These are phyloP conservation scores for Arthrinium phaeospermum DNA, from an alignment of 2,329 filamentous ascomycete genomes.

Conservation along the genomic window DNA sequence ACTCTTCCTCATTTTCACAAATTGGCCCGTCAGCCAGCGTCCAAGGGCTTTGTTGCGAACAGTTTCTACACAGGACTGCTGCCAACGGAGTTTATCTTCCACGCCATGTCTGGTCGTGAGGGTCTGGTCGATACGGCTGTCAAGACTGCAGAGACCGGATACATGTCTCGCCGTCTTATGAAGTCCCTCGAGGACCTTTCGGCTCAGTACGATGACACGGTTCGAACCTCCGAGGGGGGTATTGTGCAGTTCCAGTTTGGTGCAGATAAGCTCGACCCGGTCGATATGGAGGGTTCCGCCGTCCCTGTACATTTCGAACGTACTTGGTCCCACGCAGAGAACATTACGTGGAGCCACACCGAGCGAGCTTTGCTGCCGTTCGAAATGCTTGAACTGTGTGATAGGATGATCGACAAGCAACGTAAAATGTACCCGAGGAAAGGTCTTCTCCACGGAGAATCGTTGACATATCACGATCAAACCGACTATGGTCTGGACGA, in stretches of 20 bases:
- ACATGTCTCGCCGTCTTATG: constrained; percentile 98
- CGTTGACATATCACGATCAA: constrained; percentile 72
- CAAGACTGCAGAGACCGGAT: constrained; percentile 98
- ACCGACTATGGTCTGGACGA: constrained; percentile 75
- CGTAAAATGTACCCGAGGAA: constrained; percentile 67
- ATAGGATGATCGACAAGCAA: constrained; percentile 70
- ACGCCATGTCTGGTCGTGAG: constrained; percentile 98
- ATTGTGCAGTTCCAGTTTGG: constrained; percentile 98
- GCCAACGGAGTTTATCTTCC: constrained; percentile 94
- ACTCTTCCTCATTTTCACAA: constrained; percentile 96
- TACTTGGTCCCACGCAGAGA: constrained; percentile 83
- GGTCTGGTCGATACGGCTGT: constrained; percentile 98
- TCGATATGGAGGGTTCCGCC: constrained; percentile 96
- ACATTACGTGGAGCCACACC: constrained; percentile 78
- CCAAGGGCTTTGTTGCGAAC: constrained; percentile 96
- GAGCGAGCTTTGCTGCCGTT: constrained; percentile 75
- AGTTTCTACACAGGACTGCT: constrained; percentile 94
- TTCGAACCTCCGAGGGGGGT: constrained; percentile 84
- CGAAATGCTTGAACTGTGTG: constrained; percentile 74
- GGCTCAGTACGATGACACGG: constrained; percentile 91
- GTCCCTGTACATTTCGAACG: constrained; percentile 91
- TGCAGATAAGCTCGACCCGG: constrained; percentile 92
- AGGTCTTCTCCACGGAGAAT: constrained; percentile 64
- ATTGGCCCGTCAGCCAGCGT: constrained; percentile 86
- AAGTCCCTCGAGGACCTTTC: constrained; percentile 96